phyloP scores from a whole-genome alignment of 1,139 yeast genomes.

The Candida sp. region DNA sequence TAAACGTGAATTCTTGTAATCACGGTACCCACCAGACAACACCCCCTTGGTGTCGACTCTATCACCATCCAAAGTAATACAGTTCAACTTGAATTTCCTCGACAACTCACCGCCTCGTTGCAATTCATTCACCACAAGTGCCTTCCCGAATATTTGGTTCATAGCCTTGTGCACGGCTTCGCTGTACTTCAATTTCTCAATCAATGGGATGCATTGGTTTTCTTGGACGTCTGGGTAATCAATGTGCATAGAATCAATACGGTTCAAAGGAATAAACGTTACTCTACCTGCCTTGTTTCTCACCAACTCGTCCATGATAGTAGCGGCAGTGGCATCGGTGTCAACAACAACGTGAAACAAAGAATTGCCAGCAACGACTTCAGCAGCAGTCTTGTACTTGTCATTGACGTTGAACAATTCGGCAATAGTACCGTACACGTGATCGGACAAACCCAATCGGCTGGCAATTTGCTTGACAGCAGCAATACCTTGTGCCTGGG shows the following conservation, averaged over 20 bases:
- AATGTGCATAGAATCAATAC: conserved; percentile 44
- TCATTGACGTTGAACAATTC: conserved; percentile 82
- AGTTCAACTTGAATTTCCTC: conserved; percentile 61
- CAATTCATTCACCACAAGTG: conserved; percentile 77
- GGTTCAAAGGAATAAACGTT: conserved; percentile 88
- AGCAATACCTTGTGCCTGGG: conserved; percentile 69
- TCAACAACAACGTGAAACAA: conserved; percentile 92
- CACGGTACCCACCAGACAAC: conserved; percentile 88
- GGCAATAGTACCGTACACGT: conserved; percentile 85
- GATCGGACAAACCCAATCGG: conserved; percentile 53
- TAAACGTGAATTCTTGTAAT: conserved; percentile 66
- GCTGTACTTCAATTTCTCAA: conserved; percentile 70
- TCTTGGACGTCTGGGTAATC: conserved; percentile 60
- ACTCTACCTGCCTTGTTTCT: conserved; percentile 80
- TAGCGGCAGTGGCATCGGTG: conserved; percentile 81
- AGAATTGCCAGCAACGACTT: conserved; percentile 87
- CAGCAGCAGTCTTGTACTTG: conserved; percentile 85
- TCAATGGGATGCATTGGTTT: conserved; percentile 70
- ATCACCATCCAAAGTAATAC: conserved; percentile 94
- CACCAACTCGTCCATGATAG: conserved; percentile 77
- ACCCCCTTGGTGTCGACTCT: conserved; percentile 85
- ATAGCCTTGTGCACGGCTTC: conserved; percentile 64
- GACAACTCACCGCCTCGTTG: conserved; percentile 75
- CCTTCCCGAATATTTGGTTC: conserved; percentile 78
- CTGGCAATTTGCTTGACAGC: conserved; percentile 66